phyloP scores from a whole-genome alignment of 2,329 filamentous ascomycete genomes.

The Rutstroemia sp. region DNA sequence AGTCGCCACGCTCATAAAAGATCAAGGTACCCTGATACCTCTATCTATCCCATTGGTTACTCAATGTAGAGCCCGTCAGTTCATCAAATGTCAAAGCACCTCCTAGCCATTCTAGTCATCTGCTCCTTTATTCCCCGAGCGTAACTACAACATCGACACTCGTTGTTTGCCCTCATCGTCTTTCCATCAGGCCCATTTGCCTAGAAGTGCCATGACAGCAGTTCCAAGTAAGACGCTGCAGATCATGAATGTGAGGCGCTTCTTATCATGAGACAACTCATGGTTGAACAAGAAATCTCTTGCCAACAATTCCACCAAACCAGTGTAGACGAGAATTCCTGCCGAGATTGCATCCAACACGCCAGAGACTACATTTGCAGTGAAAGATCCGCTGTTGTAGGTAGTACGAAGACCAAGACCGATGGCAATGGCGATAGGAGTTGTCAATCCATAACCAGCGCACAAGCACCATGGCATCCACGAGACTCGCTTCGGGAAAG shows the following conservation, averaged over 20 bases:
- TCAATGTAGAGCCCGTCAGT: too few species aligned
- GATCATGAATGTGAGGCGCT: constrained; percentile 36
- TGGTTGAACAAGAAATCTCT: constrained; percentile 43
- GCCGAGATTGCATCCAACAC: constrained; percentile 40
- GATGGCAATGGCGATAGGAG: constrained; percentile 43
- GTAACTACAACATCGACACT: background rate
- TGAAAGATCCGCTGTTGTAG: constrained; percentile 34
- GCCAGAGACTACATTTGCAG: constrained; percentile 37
- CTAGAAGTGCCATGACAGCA: constrained; percentile 41
- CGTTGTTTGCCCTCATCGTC: background rate
- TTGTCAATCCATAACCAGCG: constrained; percentile 41
- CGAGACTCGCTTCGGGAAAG: constrained; percentile 35
- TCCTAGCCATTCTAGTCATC: background rate
- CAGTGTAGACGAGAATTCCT: constrained; percentile 43
- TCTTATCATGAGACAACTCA: constrained; percentile 34
- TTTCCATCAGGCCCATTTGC: constrained; percentile 38
- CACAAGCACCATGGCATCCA: constrained; percentile 44
- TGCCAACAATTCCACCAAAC: constrained; percentile 42
- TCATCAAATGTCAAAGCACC: background rate
- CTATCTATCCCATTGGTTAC: too few species aligned
- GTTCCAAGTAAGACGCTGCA: constrained; percentile 35
- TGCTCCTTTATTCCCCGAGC: background rate
- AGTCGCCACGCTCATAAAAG: background rate
- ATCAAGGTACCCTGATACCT: background rate
- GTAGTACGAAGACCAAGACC: constrained; percentile 40